Evolutionary conservation across 2,329 filamentous ascomycete genomes (phyloP).

Genomic region (Talaromyces sp.): DNA sequence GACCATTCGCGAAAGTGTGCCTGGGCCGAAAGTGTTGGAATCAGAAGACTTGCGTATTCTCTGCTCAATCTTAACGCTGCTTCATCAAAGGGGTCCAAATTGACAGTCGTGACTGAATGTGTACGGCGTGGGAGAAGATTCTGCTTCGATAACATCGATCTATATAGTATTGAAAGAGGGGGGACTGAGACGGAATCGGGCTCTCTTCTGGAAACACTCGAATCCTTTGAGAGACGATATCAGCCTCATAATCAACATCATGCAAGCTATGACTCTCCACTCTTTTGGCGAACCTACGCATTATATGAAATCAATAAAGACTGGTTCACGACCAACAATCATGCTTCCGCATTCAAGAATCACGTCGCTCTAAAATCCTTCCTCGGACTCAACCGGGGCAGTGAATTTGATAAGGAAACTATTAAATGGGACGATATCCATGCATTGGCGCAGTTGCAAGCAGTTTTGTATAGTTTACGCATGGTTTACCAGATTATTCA

Average conservation of each 20-base stretch:
- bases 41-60: slow-evolving; percentile 56
- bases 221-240: slow-evolving; percentile 18
- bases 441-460: slow-evolving; percentile 58
- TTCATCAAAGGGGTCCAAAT: slow-evolving; percentile 20
- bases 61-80: slow-evolving; percentile 38
- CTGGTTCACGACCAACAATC: background rate
- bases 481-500: slow-evolving; percentile 54
- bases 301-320: slow-evolving; percentile 30
- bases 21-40: slow-evolving; percentile 52
- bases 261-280: slow-evolving; percentile 13
- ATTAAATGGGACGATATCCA: slow-evolving; percentile 60
- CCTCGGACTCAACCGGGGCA: slow-evolving; percentile 27
- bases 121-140: slow-evolving; percentile 37
- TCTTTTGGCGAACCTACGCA: slow-evolving; percentile 36
- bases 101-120: slow-evolving; percentile 30
- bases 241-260: slow-evolving; percentile 13
- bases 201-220: slow-evolving; percentile 25
- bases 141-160: slow-evolving; percentile 25
- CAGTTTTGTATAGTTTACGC: slow-evolving; percentile 59
- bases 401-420: slow-evolving; percentile 23
- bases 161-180: slow-evolving; percentile 24
- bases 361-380: slow-evolving; percentile 27
- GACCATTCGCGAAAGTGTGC: slow-evolving; percentile 54
- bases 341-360: background rate
- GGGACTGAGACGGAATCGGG: slow-evolving; percentile 16